A percentile compares a stretch with the other conserved stretches of the same genome.
Evolutionary conservation across 176 grass and related monocot genomes (phyloP).

Genomic region (Aegilops tauschii): DNA sequence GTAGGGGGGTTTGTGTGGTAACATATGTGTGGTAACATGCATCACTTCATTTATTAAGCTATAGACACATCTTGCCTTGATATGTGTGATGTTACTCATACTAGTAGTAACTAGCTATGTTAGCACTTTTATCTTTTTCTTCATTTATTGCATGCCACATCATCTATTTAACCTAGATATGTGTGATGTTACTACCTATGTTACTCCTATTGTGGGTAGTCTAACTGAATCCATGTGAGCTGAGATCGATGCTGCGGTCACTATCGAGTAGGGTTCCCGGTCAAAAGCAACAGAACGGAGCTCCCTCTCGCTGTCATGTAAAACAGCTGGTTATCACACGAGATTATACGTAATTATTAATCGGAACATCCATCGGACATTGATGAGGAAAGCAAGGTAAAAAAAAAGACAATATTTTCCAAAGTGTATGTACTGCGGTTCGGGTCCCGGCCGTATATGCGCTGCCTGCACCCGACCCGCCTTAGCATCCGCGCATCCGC

Average conservation of each 20-base stretch:
- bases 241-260: background rate
- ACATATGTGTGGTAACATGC: no score
- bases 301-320: constrained; percentile 5
- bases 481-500: background rate
- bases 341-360: background rate
- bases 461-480: background rate
- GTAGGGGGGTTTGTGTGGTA: no score
- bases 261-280: background rate
- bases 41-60: no score
- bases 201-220: no score
- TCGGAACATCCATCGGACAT: background rate
- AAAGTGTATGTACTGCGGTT: background rate
- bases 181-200: no score
- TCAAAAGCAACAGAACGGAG: constrained; percentile 2
- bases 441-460: background rate
- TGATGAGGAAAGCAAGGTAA: background rate
- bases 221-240: no score
- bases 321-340: constrained; percentile 13
- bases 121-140: no score
- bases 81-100: no score
- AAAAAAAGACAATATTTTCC: background rate
- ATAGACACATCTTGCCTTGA: no score
- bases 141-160: no score
- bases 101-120: no score
- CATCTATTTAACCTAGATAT: no score